Base-by-base conservation (phyloP, 1,139 yeast species). In the Debaryomyces coudertii region DNA sequence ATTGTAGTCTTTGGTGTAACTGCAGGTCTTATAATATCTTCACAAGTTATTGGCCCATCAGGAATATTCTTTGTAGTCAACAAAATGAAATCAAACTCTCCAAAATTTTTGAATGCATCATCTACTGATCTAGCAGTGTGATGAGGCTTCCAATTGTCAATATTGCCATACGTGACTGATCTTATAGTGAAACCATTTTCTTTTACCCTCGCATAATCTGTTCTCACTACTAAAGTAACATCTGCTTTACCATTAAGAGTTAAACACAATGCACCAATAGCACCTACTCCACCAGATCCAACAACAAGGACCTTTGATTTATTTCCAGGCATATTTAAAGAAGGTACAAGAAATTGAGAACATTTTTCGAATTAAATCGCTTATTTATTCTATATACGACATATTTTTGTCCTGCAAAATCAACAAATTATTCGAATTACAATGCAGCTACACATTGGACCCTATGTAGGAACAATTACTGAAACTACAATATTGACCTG, bases 31-130 rank as follows among this genome's bases (percentile, higher is more conserved):
- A 85, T 75, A 39, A 86, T 66, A 20, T 83, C 81, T 54, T 83
- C 89, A 44, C 85, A 73, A 45, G 75, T 71, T 2, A 81, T 65
- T 5, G 61, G 53, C 0, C 73, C 73, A 58, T 87, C 95, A 4
- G 95, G 95, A 24, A 86, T 73, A 55, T 85, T 86, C 60, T 88
- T 88, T 38, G 90, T 85, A 39, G 90, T 75, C 30, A 87, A 77
- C 4, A 87, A 71, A 20, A 87, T 72, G 57, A 73, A 88, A 56
- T 87, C 95, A 57, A 78, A 87, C 1, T 79, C 81, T 0, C 84
- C 81, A 46, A 56, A 57, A 28, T 57, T 51, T 29, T 50, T 51
- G 12, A 51, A 57, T 0, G 85, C 87, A 30, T 77, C 82, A 1
- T 65, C 68, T 1, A 82, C 74, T 3, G 71, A 61, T 18, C 54